Percentiles rank a stretch among this genome's conserved stretches.
Evolutionary conservation across 768 basidiomycete genomes (phyloP).

Genomic region (Leccinum variicolor): DNA sequence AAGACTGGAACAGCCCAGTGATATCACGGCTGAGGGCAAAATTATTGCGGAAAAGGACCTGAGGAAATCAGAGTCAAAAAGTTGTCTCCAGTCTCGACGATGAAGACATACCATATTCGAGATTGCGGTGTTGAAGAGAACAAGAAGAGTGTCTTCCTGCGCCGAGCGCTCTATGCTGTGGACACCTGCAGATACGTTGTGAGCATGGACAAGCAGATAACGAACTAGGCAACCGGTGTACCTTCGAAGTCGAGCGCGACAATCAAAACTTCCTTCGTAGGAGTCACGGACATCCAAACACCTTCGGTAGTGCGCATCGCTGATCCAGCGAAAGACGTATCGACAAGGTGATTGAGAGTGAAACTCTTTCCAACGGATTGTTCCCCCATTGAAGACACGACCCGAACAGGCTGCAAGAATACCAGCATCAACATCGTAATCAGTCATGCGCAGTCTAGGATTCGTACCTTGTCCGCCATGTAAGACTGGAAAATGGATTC

Average conservation of each 20-base stretch:
- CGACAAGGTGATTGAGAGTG: slow-evolving; percentile 55
- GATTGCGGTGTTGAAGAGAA: slow-evolving; percentile 65
- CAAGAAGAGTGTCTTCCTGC: slow-evolving; percentile 62
- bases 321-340: slow-evolving; percentile 62
- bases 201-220: not conserved
- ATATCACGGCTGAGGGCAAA: slow-evolving; percentile 63
- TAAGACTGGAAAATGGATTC: slow-evolving; percentile 63
- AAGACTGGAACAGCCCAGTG: slow-evolving; percentile 57
- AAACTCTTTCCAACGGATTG: slow-evolving; percentile 64
- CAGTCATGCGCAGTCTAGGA: not conserved
- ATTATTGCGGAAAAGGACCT: slow-evolving; percentile 67
- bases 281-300: slow-evolving; percentile 65
- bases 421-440: not conserved
- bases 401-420: slow-evolving; percentile 48
- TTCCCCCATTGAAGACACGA: slow-evolving; percentile 67
- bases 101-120: slow-evolving; percentile 50
- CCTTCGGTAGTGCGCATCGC: slow-evolving; percentile 65
- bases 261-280: slow-evolving; percentile 49
- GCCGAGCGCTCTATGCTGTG: slow-evolving; percentile 61
- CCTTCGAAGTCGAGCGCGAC: slow-evolving; percentile 69
- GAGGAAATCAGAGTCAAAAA: not conserved
- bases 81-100: not conserved
- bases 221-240: slow-evolving; percentile 2
- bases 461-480: slow-evolving; percentile 49
- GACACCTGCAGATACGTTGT: slow-evolving; percentile 41